Percentiles rank a stretch among this genome's conserved stretches.
These are phyloP conservation scores for Striga asiatica DNA, from an alignment of 257 asterid species.

Conservation along the genomic window DNA sequence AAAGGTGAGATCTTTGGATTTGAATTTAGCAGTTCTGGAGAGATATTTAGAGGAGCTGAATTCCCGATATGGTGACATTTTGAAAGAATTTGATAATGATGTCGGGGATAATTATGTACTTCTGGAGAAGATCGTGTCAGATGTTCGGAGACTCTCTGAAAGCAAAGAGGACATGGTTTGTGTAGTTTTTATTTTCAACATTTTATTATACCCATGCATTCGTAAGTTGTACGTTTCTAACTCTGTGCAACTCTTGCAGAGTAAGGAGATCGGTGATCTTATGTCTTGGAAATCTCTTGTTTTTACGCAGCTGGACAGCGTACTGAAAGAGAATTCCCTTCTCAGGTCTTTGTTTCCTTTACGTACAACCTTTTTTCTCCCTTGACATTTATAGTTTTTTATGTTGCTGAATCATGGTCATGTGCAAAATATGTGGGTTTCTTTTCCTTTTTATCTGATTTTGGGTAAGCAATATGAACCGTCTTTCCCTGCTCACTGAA, in stretches of 20 bases:
- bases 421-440: too few species aligned
- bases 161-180: slow-evolving; percentile 69
- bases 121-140: slow-evolving; percentile 52
- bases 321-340: slow-evolving; percentile 47
- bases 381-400: too few species aligned
- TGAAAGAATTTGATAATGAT: slow-evolving; percentile 53
- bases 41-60: slow-evolving; percentile 78
- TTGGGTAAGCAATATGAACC: too few species aligned
- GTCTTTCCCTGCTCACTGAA: too few species aligned
- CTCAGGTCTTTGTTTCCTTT: slow-evolving; percentile 43
- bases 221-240: slow-evolving; percentile 6
- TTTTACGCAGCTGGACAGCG: slow-evolving; percentile 53
- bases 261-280: slow-evolving; percentile 54
- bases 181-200: background rate
- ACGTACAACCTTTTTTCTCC: too few species aligned
- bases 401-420: too few species aligned
- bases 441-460: too few species aligned
- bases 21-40: slow-evolving; percentile 73
- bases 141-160: slow-evolving; percentile 43
- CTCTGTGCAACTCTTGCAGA: slow-evolving; percentile 32
- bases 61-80: slow-evolving; percentile 55
- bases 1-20: slow-evolving; percentile 77
- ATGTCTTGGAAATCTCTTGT: slow-evolving; percentile 71
- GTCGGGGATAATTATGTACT: slow-evolving; percentile 41
- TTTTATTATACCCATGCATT: background rate